Conservation (phyloP, 106 monocot species). For the Dendrobium nobile region DNA sequence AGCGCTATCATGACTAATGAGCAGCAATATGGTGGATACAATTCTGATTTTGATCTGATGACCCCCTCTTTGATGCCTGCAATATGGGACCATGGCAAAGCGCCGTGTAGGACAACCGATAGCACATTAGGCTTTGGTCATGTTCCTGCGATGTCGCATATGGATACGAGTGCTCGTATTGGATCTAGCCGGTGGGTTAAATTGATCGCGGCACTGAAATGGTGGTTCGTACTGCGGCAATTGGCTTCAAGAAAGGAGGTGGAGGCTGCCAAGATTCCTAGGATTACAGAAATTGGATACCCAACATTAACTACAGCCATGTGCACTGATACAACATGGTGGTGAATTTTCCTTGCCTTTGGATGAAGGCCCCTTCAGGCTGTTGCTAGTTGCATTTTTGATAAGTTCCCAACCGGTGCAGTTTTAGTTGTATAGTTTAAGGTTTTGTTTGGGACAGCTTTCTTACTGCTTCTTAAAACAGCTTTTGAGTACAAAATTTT, state of each 20-base stretch:
- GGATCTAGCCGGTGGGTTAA: conserved; percentile 43
- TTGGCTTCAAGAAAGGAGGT: conserved; percentile 19
- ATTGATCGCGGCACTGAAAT: conserved; percentile 38
- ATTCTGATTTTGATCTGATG: conserved; percentile 16
- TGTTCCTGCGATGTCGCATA: neutral
- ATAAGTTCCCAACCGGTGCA: too few relatives aligned
- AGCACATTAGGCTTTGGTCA: neutral
- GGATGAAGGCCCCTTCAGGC: neutral
- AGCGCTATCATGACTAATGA: neutral
- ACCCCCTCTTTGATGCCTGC: conserved; percentile 1
- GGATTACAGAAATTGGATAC: neutral
- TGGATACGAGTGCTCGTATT: neutral
- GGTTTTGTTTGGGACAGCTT: too few relatives aligned
- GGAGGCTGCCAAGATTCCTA: neutral
- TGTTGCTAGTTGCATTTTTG: neutral
- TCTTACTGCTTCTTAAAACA: too few relatives aligned
- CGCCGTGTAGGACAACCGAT: conserved; percentile 1
- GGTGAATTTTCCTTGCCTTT: neutral
- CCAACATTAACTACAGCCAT: conserved; percentile 3
- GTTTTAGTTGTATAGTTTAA: too few relatives aligned
- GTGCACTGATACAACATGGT: neutral
- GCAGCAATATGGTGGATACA: conserved; percentile 4
- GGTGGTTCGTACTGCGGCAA: conserved; percentile 30
- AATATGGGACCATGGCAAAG: conserved; percentile 18
- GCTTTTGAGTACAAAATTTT: too few relatives aligned